Conservation (phyloP, 2,329 filamentous ascomycete genomes). For the Cadophora sp. region DNA sequence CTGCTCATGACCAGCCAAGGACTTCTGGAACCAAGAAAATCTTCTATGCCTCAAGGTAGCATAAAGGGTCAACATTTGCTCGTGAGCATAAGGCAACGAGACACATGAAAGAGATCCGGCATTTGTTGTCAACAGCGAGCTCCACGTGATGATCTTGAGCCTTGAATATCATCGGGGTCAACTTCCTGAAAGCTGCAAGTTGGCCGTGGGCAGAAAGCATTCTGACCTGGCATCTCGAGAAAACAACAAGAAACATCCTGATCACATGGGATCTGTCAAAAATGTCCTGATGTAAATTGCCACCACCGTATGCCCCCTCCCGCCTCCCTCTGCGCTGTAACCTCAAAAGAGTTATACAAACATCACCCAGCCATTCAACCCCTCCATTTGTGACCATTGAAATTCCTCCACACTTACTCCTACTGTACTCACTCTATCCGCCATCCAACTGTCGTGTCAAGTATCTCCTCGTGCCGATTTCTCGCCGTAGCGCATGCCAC, state of each 20-base stretch:
- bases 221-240: neutral
- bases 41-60: too few species aligned
- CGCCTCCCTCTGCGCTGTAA: neutral
- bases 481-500: constrained; percentile 11
- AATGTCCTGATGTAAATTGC: neutral
- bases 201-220: too few species aligned
- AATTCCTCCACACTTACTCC: neutral
- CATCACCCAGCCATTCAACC: neutral
- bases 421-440: too few species aligned
- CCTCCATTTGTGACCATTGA: neutral
- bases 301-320: neutral
- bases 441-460: constrained; percentile 5
- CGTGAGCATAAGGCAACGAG: too few species aligned
- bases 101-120: too few species aligned
- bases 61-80: too few species aligned
- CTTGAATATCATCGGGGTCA: neutral
- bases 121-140: neutral
- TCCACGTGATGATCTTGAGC: neutral
- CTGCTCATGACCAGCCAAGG: too few species aligned
- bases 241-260: neutral
- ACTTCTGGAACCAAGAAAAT: too few species aligned
- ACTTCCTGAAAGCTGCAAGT: neutral
- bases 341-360: neutral
- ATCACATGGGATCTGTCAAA: neutral
- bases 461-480: constrained; percentile 2